Percentiles rank a stretch among this genome's conserved stretches.
Evolutionary conservation across 306 rosid species (phyloP).

Genomic region (Gynostemma pentaphyllum): DNA sequence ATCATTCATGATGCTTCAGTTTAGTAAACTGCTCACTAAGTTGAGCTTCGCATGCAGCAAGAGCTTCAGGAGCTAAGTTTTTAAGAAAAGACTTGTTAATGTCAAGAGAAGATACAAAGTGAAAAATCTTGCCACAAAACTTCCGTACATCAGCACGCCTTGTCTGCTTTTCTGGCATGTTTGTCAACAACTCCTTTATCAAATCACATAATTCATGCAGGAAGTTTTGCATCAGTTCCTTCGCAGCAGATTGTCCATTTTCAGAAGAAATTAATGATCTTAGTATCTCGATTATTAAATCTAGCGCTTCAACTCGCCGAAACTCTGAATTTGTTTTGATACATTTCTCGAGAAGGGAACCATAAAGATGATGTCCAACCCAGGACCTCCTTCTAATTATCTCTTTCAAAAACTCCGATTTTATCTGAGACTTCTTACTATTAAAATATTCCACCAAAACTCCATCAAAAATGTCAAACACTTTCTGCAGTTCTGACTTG

Average conservation of each 20-base stretch:
- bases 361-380: conserved; percentile 59
- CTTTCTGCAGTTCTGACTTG: conserved; percentile 35
- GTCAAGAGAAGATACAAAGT: conserved; percentile 31
- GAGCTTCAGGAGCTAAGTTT: conserved; percentile 38
- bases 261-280: conserved; percentile 32
- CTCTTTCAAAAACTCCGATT: conserved; percentile 66
- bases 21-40: conserved; percentile 42
- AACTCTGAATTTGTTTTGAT: conserved; percentile 57
- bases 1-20: conserved; percentile 26
- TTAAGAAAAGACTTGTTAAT: conserved; percentile 37
- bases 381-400: conserved; percentile 62
- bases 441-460: conserved; percentile 48
- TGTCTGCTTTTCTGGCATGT: conserved; percentile 51
- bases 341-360: conserved; percentile 59
- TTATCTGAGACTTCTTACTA: conserved; percentile 67
- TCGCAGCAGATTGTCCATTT: conserved; percentile 22
- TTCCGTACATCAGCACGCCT: conserved; percentile 50
- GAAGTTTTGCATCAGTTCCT: conserved; percentile 35
- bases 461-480: conserved; percentile 41
- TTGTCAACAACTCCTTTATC: conserved; percentile 52
- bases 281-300: conserved; percentile 49
- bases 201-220: conserved; percentile 35
- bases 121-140: conserved; percentile 47
- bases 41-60: conserved; percentile 43
- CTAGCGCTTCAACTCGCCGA: conserved; percentile 71